phyloP scores from a whole-genome alignment of 2,329 filamentous ascomycete species.

The Aspergillus pseudonomiae region DNA sequence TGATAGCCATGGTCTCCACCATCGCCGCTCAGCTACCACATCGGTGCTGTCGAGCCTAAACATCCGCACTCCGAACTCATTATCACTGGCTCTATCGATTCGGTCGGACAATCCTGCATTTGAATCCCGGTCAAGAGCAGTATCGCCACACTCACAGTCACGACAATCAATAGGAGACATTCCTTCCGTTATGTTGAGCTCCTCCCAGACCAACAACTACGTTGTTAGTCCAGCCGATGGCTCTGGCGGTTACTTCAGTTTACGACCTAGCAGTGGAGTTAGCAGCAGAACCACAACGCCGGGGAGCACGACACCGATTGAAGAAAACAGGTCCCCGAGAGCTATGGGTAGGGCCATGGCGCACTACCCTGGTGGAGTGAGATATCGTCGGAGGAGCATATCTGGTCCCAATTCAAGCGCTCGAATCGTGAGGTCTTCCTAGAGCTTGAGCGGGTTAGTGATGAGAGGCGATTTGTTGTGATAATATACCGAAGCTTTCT shows the following conservation, averaged over 20 bases:
- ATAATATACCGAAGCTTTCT: neutral
- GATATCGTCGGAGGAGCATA: slow-evolving; percentile 30
- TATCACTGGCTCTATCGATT: slow-evolving; percentile 22
- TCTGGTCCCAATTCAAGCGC: slow-evolving; percentile 24
- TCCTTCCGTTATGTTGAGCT: slow-evolving; percentile 13
- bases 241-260: slow-evolving; percentile 26
- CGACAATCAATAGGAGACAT: slow-evolving; percentile 7
- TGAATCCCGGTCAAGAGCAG: slow-evolving; percentile 16
- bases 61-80: slow-evolving; percentile 13
- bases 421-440: neutral
- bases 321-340: slow-evolving; percentile 23
- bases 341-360: slow-evolving; percentile 24
- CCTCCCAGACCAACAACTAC: slow-evolving; percentile 12
- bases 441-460: neutral
- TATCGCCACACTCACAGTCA: slow-evolving; percentile 23
- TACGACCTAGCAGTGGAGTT: slow-evolving; percentile 18
- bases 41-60: slow-evolving; percentile 28
- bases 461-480: neutral
- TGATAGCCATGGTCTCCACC: slow-evolving; percentile 24
- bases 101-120: slow-evolving; percentile 18
- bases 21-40: slow-evolving; percentile 39
- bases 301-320: slow-evolving; percentile 17
- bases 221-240: slow-evolving; percentile 18
- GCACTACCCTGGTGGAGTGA: slow-evolving; percentile 29
- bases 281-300: slow-evolving; percentile 27